Percentiles rank a stretch among this genome's conserved stretches.
These are phyloP conservation scores for Oryza glaberrima DNA, from an alignment of 176 grass and related monocot genomes.

Conservation along the genomic window DNA sequence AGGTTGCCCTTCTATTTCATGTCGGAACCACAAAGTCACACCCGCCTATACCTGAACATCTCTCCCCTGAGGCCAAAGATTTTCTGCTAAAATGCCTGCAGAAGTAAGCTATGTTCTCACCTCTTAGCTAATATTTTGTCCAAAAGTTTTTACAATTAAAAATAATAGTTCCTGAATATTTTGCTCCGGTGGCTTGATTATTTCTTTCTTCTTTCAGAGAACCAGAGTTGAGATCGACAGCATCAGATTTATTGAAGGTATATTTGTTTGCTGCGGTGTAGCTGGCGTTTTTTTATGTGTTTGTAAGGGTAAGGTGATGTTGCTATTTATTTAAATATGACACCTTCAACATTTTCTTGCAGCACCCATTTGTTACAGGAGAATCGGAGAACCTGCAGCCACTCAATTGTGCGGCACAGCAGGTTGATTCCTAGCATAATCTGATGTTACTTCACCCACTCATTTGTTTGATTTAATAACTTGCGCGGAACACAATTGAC, in stretches of 20 bases:
- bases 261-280: constrained; percentile 32
- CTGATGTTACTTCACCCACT: constrained; percentile 30
- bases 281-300: not conserved
- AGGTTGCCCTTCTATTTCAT: constrained; percentile 98
- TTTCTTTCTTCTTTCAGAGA: constrained; percentile 56
- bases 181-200: constrained; percentile 25
- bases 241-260: constrained; percentile 79
- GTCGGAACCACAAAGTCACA: constrained; percentile 98
- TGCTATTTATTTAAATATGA: constrained; percentile 42
- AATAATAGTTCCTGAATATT: constrained; percentile 30
- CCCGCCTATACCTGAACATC: constrained; percentile 97
- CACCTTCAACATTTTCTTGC: constrained; percentile 49
- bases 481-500: constrained; percentile 34
- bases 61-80: constrained; percentile 89
- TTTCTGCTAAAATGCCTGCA: constrained; percentile 99
- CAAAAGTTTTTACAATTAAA: constrained; percentile 36
- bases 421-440: constrained; percentile 52
- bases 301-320: constrained; percentile 30
- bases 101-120: constrained; percentile 66
- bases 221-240: constrained; percentile 62
- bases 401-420: constrained; percentile 42
- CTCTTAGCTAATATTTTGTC: constrained; percentile 17
- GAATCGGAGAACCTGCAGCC: constrained; percentile 51
- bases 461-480: constrained; percentile 31
- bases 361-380: constrained; percentile 97